Base-by-base conservation (phyloP, 1,139 yeast species). In the Hyphopichia wangnamkhiaoensis region DNA sequence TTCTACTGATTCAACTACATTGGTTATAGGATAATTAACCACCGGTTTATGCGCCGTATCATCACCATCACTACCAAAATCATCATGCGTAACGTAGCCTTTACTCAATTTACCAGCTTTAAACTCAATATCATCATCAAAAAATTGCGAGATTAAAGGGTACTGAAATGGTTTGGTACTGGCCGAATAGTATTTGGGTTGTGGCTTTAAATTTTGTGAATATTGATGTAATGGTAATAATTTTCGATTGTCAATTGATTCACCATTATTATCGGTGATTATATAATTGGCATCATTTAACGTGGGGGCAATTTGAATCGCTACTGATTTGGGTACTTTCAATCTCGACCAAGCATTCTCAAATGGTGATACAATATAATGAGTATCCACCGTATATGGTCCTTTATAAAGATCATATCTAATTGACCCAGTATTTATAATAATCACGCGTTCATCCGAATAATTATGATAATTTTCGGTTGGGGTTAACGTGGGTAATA, bases 401-500 rank as follows among this genome's bases (percentile, higher is more conserved):
- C 98, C 98, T 58, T 84, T 80, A 65, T 85, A 86, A 40, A 93
- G 63, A 57, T 93, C 98, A 57, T 88, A 93, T 37, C 98, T 76
- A 4, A 93, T 75, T 0, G 95, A 85, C 0, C 98, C 98, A 0
- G 97, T 85, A 55, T 93, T 93, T 43, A 89, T 79, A 34, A 87
- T 64, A 24, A 89, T 74, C 19, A 82, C 66, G 43, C 96, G 69
- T 20, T 86, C 77, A 1, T 48, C 47, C 13, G 42, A 40, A 8
- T 42, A 30, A 8, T 31, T 23, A 3, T 37, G 31, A 7, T 45
- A 39, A 10, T 20, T 27, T 12, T 47, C 38, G 2, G 48, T 45
- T 5, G 58, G 45, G 16, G 43, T 38, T 31, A 93, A 66, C n/a
- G 77, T 71, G 4, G 82, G 80, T 44, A 93, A 65, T 4, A 91